Base-by-base conservation (phyloP, 257 asterid species). In the Echium plantagineum region DNA sequence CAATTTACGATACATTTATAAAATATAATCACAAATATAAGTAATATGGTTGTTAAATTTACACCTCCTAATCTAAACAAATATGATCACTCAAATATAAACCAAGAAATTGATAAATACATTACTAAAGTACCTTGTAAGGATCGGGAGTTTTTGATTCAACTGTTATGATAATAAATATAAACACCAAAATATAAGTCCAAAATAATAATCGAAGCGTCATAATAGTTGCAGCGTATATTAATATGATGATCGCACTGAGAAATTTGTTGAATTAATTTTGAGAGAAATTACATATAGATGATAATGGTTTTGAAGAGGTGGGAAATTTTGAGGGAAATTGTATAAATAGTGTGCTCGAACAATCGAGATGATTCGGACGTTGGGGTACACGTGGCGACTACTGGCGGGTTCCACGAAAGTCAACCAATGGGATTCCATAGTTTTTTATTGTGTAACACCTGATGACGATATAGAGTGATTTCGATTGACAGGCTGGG, bases 131-230 rank as follows among this genome's bases (percentile, higher is more conserved):
- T 76, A 82, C 97, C 93, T 84, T 86, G 71, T 90, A 86, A 13
- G 80, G 95, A 70, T 86, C 95, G 68, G 59, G 32, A 22, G 75
- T 73, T 67, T 83, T 86, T 38, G 88, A 84, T 69, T 84, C 84
- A 5, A 63, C 79, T 21, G 61, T 26, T 35, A 71, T 54, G 2
- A 83, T 15, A 52, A 77, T 63, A 60, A 72, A 16, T 17, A 68
- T 18, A 5, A 75, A 65, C 53, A 81, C 76, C 9, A 62, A 68
- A n/a, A 72, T 55, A 63, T 76, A 32, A 21, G 76, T 32, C 58
- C 65, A 12, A 8, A 73, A 38, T 4, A 64, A 52, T 9, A 71
- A 46, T 26, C 81, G 74, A 12, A 30, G 64, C 68, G 57, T 80
- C 96, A 83, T 87, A 52, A 70, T 71, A 55, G 54, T 62, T 12